Conservation (phyloP, 352 stramenopile species). For the Saprolegnia parasitica region DNA sequence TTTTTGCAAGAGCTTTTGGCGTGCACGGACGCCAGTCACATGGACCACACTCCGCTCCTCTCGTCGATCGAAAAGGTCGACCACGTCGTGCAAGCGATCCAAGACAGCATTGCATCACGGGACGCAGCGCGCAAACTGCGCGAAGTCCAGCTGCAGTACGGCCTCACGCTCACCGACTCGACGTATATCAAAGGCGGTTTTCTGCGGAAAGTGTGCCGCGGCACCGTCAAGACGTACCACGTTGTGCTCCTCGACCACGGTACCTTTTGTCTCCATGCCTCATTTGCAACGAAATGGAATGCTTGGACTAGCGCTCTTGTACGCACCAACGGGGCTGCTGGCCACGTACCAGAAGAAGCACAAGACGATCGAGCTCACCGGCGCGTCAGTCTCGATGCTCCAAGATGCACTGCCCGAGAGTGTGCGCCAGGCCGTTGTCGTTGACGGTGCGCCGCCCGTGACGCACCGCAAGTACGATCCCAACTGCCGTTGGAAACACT, state of each 20-base stretch:
- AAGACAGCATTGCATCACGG: constrained; percentile 70
- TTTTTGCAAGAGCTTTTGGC: constrained; percentile 72
- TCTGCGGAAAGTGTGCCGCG: constrained; percentile 81
- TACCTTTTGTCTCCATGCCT: constrained; percentile 34
- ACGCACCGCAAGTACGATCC: constrained; percentile 30
- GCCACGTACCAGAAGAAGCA: constrained; percentile 80
- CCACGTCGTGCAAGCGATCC: constrained; percentile 66
- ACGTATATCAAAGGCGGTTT: constrained; percentile 72
- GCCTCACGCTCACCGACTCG: constrained; percentile 54
- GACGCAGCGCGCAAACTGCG: constrained; percentile 65
- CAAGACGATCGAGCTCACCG: constrained; percentile 68
- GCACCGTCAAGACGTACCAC: constrained; percentile 79
- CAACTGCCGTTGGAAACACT: not conserved
- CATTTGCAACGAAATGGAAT: not conserved
- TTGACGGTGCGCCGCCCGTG: not conserved
- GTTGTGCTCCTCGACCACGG: constrained; percentile 79
- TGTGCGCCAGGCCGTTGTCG: constrained; percentile 47
- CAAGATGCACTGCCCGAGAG: constrained; percentile 63
- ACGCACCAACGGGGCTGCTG: constrained; percentile 26
- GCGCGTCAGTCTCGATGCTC: constrained; percentile 70
- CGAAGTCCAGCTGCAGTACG: constrained; percentile 55
- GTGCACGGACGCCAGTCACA: constrained; percentile 58
- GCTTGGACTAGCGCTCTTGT: constrained; percentile 21
- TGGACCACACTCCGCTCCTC: constrained; percentile 67
- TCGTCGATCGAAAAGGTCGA: constrained; percentile 69